Evolutionary conservation across 2,329 filamentous ascomycete species (phyloP).

Genomic region (Colletotrichum spaethianum): DNA sequence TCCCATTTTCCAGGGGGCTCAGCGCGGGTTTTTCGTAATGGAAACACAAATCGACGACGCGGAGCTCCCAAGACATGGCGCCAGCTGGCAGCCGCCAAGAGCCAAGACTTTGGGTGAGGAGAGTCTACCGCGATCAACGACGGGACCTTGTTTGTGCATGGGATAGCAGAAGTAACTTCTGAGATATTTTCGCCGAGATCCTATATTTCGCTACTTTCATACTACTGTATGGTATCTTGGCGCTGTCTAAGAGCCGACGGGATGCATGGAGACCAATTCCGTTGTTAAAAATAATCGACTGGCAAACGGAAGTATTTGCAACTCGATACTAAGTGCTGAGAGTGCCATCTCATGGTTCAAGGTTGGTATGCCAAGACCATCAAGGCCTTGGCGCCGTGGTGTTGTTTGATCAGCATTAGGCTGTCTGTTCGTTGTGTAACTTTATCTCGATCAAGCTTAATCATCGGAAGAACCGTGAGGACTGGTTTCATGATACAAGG

Average conservation of each 20-base stretch:
- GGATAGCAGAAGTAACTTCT: background rate
- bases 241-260: background rate
- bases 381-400: background rate
- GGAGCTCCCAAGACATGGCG: background rate
- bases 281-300: constrained; percentile 26
- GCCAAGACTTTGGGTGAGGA: background rate
- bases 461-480: background rate
- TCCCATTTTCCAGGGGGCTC: constrained; percentile 9
- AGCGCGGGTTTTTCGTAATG: background rate
- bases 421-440: background rate
- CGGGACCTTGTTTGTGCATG: background rate
- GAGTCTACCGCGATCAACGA: background rate
- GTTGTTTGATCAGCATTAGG: constrained; percentile 8
- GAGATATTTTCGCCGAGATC: no score
- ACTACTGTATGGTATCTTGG: background rate
- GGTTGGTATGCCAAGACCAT: constrained; percentile 13
- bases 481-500: background rate
- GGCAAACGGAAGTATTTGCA: background rate
- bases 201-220: background rate
- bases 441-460: constrained; percentile 16
- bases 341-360: background rate
- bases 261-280: background rate
- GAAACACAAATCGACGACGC: background rate
- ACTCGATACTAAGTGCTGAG: background rate
- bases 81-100: constrained; percentile 8